A percentile compares a stretch with the other conserved stretches of the same genome.
These are phyloP conservation scores for Chrysoporthe puriensis DNA, from an alignment of 2,329 filamentous ascomycete species.

Conservation along the genomic window DNA sequence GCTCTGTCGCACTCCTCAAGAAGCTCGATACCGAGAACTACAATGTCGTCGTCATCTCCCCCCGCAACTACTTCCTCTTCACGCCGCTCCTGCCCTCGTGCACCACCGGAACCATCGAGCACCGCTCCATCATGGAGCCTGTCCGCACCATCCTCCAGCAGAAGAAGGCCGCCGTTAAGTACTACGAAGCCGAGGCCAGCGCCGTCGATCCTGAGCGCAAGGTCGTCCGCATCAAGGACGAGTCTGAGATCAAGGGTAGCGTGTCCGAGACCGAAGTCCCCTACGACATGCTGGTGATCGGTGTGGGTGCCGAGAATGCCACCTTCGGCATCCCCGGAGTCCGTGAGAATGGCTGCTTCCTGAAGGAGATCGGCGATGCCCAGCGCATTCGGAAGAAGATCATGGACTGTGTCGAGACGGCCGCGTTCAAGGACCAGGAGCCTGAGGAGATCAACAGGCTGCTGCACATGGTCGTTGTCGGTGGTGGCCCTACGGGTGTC, in stretches of 20 bases:
- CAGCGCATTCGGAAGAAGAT: constrained; percentile 97
- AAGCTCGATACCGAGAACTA: constrained; percentile 99
- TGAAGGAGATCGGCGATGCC: constrained; percentile 97
- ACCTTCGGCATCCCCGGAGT: constrained; percentile 98
- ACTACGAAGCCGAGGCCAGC: constrained; percentile 96
- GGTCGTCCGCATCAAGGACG: constrained; percentile 86
- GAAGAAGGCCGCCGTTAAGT: constrained; percentile 92
- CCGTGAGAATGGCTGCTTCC: constrained; percentile 91
- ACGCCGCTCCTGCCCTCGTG: constrained; percentile 96
- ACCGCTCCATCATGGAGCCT: constrained; percentile 99
- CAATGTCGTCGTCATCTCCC: constrained; percentile 97
- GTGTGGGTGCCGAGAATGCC: constrained; percentile 96
- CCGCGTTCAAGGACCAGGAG: constrained; percentile 95
- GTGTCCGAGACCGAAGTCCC: constrained; percentile 83
- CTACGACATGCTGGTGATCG: constrained; percentile 97
- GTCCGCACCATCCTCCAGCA: constrained; percentile 93
- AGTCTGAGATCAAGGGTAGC: constrained; percentile 88
- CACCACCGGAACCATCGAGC: constrained; percentile 96
- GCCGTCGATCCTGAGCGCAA: constrained; percentile 93
- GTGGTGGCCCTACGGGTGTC: constrained; percentile 93
- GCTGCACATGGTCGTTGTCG: constrained; percentile 95
- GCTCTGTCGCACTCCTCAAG: constrained; percentile 92
- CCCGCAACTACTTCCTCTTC: constrained; percentile 99
- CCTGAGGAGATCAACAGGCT: constrained; percentile 88
- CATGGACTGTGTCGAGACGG: constrained; percentile 99